Evolutionary conservation across 129 eudicot genomes (phyloP).

Genomic region (Flaveria bidentis): DNA sequence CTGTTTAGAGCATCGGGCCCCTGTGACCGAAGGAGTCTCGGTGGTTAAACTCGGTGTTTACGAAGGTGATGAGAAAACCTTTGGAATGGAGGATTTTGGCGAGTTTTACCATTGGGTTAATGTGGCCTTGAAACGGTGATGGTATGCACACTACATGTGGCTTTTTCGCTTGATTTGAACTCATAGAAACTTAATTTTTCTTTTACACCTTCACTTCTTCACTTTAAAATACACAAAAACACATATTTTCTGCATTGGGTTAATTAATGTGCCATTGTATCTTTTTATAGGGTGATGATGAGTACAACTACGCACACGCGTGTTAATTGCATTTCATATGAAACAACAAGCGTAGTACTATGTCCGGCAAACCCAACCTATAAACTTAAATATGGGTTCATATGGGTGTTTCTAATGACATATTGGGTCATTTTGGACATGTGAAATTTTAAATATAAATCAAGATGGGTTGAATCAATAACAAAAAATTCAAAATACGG

Average conservation of each 20-base stretch:
- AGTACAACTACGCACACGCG: too few relatives aligned
- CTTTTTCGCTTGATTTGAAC: slow-evolving; percentile 13
- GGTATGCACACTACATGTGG: slow-evolving; percentile 39
- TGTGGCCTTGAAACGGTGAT: slow-evolving; percentile 1
- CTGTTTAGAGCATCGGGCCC: slow-evolving; percentile 8
- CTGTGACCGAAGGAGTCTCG: slow-evolving; percentile 21
- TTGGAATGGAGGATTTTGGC: slow-evolving; percentile 38
- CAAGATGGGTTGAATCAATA: too few relatives aligned
- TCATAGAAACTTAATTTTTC: background rate
- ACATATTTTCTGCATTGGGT: background rate
- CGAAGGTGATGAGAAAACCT: slow-evolving; percentile 36
- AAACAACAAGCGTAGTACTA: too few relatives aligned
- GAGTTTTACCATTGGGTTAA: slow-evolving; percentile 5
- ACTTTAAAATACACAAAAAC: background rate
- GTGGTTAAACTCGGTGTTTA: slow-evolving; percentile 37
- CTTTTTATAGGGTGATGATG: background rate
- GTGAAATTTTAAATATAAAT: too few relatives aligned
- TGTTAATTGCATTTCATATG: too few relatives aligned
- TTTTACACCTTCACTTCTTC: background rate
- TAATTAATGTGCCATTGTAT: background rate
- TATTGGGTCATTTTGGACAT: too few relatives aligned
- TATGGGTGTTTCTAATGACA: too few relatives aligned
- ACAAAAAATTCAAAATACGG: too few relatives aligned
- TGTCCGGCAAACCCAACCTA: too few relatives aligned
- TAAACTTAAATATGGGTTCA: too few relatives aligned